phyloP scores from a whole-genome alignment of 192 early-diverging fungal species.

The Umbelopsis isabellina region DNA sequence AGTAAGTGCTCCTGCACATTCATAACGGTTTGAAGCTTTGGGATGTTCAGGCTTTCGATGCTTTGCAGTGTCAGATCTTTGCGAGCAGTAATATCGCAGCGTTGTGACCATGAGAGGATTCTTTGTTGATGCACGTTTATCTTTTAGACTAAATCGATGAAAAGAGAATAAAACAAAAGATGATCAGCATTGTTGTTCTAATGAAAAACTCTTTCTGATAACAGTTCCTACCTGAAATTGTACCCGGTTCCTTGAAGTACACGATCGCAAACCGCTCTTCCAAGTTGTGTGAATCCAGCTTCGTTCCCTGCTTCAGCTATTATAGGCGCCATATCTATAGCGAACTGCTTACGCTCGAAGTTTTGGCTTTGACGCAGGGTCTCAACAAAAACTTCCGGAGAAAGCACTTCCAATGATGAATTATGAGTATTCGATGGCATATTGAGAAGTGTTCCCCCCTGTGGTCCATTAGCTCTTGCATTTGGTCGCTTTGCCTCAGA shows the following conservation, averaged over 20 bases:
- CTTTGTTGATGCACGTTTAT: constrained; percentile 36
- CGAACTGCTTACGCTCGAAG: constrained; percentile 36
- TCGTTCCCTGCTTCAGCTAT: constrained; percentile 25
- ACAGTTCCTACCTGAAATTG: constrained; percentile 39
- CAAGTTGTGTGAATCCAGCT: constrained; percentile 31
- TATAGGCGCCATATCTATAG: constrained; percentile 31
- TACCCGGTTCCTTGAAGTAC: constrained; percentile 38
- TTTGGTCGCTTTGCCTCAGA: constrained; percentile 4
- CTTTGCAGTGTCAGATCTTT: constrained; percentile 38
- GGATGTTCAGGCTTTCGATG: constrained; percentile 38
- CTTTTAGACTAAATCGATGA: constrained; percentile 33
- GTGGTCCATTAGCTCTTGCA: constrained; percentile 5
- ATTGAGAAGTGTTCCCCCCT: not conserved
- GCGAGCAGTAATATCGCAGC: constrained; percentile 41
- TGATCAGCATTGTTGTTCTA: not conserved
- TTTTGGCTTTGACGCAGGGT: constrained; percentile 26
- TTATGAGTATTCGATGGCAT: constrained; percentile 17
- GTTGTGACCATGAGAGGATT: constrained; percentile 37
- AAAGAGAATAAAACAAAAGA: not conserved
- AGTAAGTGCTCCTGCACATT: constrained; percentile 38
- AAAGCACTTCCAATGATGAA: constrained; percentile 17
- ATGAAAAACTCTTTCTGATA: not conserved
- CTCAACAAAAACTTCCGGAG: constrained; percentile 27
- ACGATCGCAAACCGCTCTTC: constrained; percentile 36
- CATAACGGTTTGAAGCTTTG: constrained; percentile 35